A percentile compares a stretch with the other conserved stretches of the same genome.
These are phyloP conservation scores for Craspedostauros australis DNA, from an alignment of 108 stramenopile genomes.

Conservation along the genomic window DNA sequence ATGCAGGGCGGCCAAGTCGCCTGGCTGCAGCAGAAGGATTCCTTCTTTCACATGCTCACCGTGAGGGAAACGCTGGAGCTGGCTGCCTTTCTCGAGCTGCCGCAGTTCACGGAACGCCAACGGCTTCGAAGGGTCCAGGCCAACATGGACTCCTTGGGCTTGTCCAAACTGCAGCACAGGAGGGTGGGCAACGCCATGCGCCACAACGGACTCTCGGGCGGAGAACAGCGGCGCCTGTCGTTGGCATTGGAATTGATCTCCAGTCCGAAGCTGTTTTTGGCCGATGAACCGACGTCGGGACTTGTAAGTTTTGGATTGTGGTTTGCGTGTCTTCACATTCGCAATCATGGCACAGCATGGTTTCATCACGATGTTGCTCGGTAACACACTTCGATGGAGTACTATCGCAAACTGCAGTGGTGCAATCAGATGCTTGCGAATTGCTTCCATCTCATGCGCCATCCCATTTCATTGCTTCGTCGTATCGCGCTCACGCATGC, in stretches of 20 bases:
- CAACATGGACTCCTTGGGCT: constrained; percentile 50
- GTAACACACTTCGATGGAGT: too few species aligned
- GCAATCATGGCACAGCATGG: too few species aligned
- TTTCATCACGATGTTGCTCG: too few species aligned
- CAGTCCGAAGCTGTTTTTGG: constrained; percentile 57
- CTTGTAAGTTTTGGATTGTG: constrained; percentile 61
- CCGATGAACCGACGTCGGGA: constrained; percentile 83
- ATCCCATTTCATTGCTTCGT: too few species aligned
- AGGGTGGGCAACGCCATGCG: constrained; percentile 48
- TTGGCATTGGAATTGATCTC: constrained; percentile 73
- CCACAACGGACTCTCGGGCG: constrained; percentile 60
- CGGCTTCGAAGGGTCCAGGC: constrained; percentile 31
- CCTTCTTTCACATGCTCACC: constrained; percentile 78
- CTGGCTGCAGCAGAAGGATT: constrained; percentile 71
- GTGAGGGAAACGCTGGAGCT: constrained; percentile 71
- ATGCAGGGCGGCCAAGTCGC: constrained; percentile 62
- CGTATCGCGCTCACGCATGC: too few species aligned
- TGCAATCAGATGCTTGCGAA: too few species aligned
- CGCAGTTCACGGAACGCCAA: constrained; percentile 15
- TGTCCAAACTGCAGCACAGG: constrained; percentile 42
- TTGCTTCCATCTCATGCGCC: too few species aligned
- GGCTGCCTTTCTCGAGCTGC: constrained; percentile 63
- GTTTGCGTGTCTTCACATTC: too few species aligned
- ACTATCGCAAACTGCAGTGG: too few species aligned
- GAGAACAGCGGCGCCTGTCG: constrained; percentile 73